Evolutionary conservation across 495 filamentous ascomycete genomes (phyloP).

Genomic region (Aspergillus homomorphus): DNA sequence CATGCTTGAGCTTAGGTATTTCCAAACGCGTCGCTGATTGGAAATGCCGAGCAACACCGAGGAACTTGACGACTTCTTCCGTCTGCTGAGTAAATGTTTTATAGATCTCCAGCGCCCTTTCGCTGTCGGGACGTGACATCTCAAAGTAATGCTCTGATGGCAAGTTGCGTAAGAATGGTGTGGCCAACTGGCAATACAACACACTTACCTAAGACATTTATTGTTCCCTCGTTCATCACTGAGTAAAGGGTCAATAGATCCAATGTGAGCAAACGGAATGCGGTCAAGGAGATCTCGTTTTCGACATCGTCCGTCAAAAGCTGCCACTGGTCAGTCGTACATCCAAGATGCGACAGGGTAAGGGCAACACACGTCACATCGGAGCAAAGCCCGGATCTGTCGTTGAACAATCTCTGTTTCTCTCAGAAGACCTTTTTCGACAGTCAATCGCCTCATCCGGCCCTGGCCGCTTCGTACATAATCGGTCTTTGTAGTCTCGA

Average conservation of each 20-base stretch:
- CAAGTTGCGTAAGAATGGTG: slow-evolving; percentile 20
- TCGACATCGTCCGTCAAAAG: slow-evolving; percentile 84
- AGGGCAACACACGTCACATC: slow-evolving; percentile 72
- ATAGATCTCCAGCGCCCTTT: slow-evolving; percentile 89
- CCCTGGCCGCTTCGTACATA: slow-evolving; percentile 83
- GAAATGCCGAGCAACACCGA: slow-evolving; percentile 81
- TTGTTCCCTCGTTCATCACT: slow-evolving; percentile 94
- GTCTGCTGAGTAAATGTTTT: slow-evolving; percentile 91
- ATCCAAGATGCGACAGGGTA: not conserved
- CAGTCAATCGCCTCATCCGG: slow-evolving; percentile 76
- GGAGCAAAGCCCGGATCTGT: slow-evolving; percentile 79
- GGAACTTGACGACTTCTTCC: slow-evolving; percentile 85
- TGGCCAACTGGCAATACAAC: not conserved
- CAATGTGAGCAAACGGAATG: slow-evolving; percentile 88
- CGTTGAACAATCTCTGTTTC: slow-evolving; percentile 91
- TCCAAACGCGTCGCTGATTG: slow-evolving; percentile 89
- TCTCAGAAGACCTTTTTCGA: slow-evolving; percentile 89
- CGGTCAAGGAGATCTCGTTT: slow-evolving; percentile 94
- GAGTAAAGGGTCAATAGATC: slow-evolving; percentile 90
- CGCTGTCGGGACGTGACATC: slow-evolving; percentile 91
- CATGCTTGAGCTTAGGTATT: slow-evolving; percentile 97
- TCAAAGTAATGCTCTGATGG: slow-evolving; percentile 90
- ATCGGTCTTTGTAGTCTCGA: slow-evolving; percentile 78
- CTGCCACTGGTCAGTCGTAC: slow-evolving; percentile 45
- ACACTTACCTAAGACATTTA: slow-evolving; percentile 85